A percentile compares a stretch with the other conserved stretches of the same genome.
Evolutionary conservation across 768 basidiomycete species (phyloP).

Genomic region (Leccinellum luteum): DNA sequence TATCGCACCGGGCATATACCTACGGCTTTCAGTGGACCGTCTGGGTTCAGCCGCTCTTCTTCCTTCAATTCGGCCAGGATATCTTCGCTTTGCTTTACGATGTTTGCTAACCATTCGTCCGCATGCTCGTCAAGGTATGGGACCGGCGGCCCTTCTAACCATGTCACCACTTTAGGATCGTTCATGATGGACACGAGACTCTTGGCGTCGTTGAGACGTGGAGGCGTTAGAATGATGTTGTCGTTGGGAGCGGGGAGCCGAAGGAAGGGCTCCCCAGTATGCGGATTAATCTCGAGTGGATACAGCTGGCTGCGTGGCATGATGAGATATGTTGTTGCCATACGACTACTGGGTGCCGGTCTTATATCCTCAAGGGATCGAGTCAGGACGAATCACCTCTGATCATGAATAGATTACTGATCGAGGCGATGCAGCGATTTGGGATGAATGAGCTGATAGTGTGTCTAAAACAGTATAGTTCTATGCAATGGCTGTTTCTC

Average conservation of each 20-base stretch:
- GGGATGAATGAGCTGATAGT: neutral
- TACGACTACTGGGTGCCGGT: neutral
- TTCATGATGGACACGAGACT: constrained; percentile 42
- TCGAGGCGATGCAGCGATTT: neutral
- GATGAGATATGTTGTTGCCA: neutral
- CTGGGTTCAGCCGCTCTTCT: constrained; percentile 14
- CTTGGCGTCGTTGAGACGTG: constrained; percentile 45
- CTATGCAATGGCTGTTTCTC: neutral
- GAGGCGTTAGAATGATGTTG: constrained; percentile 58
- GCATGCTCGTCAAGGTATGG: constrained; percentile 51
- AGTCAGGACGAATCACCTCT: neutral
- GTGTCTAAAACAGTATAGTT: neutral
- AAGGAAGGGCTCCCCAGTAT: constrained; percentile 53
- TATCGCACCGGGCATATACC: constrained; percentile 46
- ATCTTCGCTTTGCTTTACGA: constrained; percentile 19
- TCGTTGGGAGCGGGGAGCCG: constrained; percentile 49
- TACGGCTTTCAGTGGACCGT: constrained; percentile 34
- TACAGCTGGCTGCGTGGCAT: constrained; percentile 27
- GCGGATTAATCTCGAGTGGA: constrained; percentile 41
- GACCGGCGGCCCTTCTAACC: constrained; percentile 47
- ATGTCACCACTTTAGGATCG: constrained; percentile 44
- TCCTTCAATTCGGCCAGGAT: constrained; percentile 20
- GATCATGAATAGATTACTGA: neutral
- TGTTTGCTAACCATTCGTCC: constrained; percentile 32
- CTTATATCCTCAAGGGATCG: neutral